phyloP scores from a whole-genome alignment of 129 eudicot genomes.

The Flaveria bidentis region DNA sequence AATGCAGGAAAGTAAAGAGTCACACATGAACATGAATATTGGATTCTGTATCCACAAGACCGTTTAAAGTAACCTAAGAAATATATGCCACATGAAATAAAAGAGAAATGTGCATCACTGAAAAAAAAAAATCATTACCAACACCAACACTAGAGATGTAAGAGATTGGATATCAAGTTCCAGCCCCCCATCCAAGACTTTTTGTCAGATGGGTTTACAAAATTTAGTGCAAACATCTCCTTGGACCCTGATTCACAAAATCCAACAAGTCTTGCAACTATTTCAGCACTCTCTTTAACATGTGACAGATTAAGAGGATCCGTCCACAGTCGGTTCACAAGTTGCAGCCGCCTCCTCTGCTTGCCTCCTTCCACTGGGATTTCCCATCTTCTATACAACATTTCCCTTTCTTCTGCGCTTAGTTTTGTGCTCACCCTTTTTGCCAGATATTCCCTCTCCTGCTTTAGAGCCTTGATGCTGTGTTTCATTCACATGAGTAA shows the following conservation, averaged over 20 bases:
- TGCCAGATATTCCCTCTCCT: conserved; percentile 93
- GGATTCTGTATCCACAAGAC: no score
- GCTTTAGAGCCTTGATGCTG: conserved; percentile 89
- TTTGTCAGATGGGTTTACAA: conserved; percentile 71
- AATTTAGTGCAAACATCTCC: conserved; percentile 96
- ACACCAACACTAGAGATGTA: conserved; percentile 40
- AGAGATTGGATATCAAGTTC: conserved; percentile 81
- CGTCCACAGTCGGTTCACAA: conserved; percentile 83
- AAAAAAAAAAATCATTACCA: not conserved
- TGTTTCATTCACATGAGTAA: not conserved
- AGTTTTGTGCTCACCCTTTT: conserved; percentile 83
- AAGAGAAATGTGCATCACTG: not conserved
- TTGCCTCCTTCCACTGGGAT: conserved; percentile 71
- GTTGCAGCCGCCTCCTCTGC: conserved; percentile 74
- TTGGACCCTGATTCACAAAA: conserved; percentile 74
- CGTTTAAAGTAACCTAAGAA: no score
- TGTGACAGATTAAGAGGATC: conserved; percentile 86
- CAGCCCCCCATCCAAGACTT: conserved; percentile 98
- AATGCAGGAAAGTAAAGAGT: no score
- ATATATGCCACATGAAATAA: not conserved
- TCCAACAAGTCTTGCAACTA: conserved; percentile 94
- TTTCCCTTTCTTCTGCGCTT: conserved; percentile 78
- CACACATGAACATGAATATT: no score
- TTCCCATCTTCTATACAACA: conserved; percentile 79
- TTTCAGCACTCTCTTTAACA: conserved; percentile 84